These are phyloP conservation scores for Mercurialis annua DNA, from an alignment of 345 rosid genomes.

Conservation along the genomic window DNA sequence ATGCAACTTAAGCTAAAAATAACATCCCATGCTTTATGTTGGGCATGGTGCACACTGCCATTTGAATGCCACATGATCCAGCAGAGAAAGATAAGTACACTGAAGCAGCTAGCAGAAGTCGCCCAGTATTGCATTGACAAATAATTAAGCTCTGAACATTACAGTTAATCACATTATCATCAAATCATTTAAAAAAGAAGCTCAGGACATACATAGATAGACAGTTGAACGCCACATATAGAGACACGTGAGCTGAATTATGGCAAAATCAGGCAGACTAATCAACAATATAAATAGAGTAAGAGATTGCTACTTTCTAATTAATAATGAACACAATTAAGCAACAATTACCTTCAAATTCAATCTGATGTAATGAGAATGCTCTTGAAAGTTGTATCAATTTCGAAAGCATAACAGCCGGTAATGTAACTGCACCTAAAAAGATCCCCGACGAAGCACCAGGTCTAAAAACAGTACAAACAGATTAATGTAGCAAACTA, in stretches of 20 bases:
- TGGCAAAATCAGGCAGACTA: too few relatives aligned
- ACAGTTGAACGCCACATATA: too few relatives aligned
- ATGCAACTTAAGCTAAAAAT: conserved; percentile 47
- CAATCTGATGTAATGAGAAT: conserved; percentile 39
- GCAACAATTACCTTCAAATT: conserved; percentile 44
- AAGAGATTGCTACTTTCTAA: too few relatives aligned
- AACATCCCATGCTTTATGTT: conserved; percentile 31
- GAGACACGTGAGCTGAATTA: too few relatives aligned
- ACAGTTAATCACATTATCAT: too few relatives aligned
- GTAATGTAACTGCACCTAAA: conserved; percentile 78
- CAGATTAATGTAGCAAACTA: too few relatives aligned
- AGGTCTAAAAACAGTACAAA: conserved; percentile 49
- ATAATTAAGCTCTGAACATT: conserved; percentile 53
- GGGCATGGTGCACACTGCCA: conserved; percentile 16
- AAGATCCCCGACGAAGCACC: conserved; percentile 91
- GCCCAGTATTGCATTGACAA: conserved; percentile 82
- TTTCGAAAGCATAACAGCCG: conserved; percentile 69
- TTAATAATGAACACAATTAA: not conserved
- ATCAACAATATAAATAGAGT: too few relatives aligned
- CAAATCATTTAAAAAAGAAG: too few relatives aligned
- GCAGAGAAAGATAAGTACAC: conserved; percentile 61
- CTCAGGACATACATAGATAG: too few relatives aligned
- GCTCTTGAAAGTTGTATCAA: conserved; percentile 76
- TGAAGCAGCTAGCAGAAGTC: conserved; percentile 55
- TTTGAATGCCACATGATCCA: conserved; percentile 31